Percentiles rank a stretch among this genome's conserved stretches.
Evolutionary conservation across 495 filamentous ascomycete genomes (phyloP).

Genomic region (Trichoderma asperelloides): DNA sequence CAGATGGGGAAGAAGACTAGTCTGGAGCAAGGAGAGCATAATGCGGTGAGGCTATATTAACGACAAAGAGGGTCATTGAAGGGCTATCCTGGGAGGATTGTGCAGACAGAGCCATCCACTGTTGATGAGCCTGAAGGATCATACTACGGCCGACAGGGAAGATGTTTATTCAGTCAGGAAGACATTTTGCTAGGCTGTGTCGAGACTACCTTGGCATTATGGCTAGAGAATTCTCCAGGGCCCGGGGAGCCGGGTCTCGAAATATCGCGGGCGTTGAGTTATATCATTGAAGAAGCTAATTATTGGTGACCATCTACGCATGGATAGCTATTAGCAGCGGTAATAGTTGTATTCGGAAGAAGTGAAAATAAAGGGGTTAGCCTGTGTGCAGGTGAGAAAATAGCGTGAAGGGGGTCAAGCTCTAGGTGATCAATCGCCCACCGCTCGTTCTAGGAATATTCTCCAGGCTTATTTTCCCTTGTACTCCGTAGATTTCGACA

Average conservation of each 20-base stretch:
- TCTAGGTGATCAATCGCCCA: neutral
- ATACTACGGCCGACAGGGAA: neutral
- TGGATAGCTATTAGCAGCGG: neutral
- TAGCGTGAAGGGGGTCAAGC: neutral
- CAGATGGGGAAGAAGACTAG: too few species aligned
- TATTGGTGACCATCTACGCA: neutral
- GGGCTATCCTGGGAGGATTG: neutral
- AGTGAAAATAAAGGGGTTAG: neutral
- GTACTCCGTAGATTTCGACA: too few species aligned
- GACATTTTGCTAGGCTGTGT: neutral
- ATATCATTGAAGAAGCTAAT: neutral
- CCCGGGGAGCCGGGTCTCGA: neutral
- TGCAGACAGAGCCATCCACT: neutral
- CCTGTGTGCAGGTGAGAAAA: neutral
- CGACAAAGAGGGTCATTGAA: too few species aligned
- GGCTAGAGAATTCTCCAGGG: neutral
- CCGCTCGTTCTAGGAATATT: neutral
- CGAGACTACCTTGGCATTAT: neutral
- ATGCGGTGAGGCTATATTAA: too few species aligned
- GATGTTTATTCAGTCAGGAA: neutral
- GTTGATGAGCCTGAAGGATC: neutral
- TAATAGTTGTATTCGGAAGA: neutral
- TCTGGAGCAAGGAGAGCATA: too few species aligned
- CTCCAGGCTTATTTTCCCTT: neutral
- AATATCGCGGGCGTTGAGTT: neutral